These are phyloP conservation scores for Cyberlindnera xishuangbannaensis DNA, from an alignment of 805 yeast genomes.

Conservation along the genomic window DNA sequence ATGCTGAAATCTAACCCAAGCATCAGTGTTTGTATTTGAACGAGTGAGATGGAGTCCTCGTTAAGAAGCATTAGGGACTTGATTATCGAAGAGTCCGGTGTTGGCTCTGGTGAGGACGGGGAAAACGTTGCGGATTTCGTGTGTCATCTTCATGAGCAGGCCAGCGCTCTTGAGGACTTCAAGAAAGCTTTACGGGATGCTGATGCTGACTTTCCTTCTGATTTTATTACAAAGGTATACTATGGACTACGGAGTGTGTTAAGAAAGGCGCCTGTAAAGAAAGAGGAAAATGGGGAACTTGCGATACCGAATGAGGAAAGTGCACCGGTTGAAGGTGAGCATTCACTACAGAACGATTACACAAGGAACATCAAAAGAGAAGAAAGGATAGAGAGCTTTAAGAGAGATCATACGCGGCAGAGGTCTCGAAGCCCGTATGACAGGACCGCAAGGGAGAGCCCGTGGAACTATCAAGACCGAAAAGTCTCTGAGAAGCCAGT, in stretches of 20 bases:
- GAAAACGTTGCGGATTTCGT: slow-evolving; percentile 42
- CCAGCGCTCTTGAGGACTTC: slow-evolving; percentile 31
- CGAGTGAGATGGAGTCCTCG: not conserved
- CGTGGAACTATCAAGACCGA: slow-evolving; percentile 19
- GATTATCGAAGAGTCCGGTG: not conserved
- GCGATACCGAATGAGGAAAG: slow-evolving; percentile 16
- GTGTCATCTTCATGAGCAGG: slow-evolving; percentile 31
- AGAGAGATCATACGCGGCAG: slow-evolving; percentile 7
- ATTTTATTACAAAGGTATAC: slow-evolving; percentile 18
- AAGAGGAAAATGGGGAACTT: slow-evolving; percentile 4
- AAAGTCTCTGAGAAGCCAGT: slow-evolving; percentile 23
- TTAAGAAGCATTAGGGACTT: not conserved
- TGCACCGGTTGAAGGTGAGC: not conserved
- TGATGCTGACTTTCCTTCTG: slow-evolving; percentile 37
- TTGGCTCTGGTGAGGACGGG: slow-evolving; percentile 24
- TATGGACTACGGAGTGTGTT: slow-evolving; percentile 3
- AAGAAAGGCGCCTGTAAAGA: slow-evolving; percentile 10
- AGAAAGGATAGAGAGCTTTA: too few relatives aligned
- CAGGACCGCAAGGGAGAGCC: not conserved
- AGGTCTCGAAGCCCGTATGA: not conserved
- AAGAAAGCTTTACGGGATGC: slow-evolving; percentile 31
- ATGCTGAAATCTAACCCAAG: too few relatives aligned
- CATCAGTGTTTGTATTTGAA: too few relatives aligned
- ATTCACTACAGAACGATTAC: not conserved
- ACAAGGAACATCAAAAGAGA: not conserved